A percentile compares a stretch with the other conserved stretches of the same genome.
These are phyloP conservation scores for Calonectria ilicicola DNA, from an alignment of 2,329 filamentous ascomycete genomes.

Conservation along the genomic window DNA sequence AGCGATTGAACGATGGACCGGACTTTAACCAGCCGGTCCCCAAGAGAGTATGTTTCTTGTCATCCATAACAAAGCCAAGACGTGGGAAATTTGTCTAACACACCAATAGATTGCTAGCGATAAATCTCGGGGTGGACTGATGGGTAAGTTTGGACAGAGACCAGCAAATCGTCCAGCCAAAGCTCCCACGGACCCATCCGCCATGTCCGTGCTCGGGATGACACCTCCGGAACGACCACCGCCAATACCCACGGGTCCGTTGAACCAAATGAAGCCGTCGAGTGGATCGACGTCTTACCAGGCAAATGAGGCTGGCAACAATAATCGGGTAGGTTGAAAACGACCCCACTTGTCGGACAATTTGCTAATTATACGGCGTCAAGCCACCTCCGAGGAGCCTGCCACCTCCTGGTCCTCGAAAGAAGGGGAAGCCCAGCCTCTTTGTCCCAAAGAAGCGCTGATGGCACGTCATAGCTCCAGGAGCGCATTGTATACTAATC, in stretches of 20 bases:
- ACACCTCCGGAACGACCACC: conserved; percentile 58
- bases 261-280: conserved; percentile 29
- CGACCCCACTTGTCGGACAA: not conserved
- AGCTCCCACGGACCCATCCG: conserved; percentile 61
- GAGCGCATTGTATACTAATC: conserved; percentile 15
- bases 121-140: conserved; percentile 46
- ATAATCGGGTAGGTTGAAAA: conserved; percentile 33
- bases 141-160: conserved; percentile 52
- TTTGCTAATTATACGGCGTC: conserved; percentile 29
- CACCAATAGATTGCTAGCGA: conserved; percentile 45
- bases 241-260: conserved; percentile 35
- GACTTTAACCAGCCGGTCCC: conserved; percentile 46
- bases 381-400: conserved; percentile 32
- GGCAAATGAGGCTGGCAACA: conserved; percentile 26
- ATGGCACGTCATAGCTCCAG: not conserved
- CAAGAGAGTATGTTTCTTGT: conserved; percentile 55
- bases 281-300: conserved; percentile 38
- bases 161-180: conserved; percentile 41
- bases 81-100: conserved; percentile 40
- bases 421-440: conserved; percentile 57
- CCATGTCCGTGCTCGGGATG: conserved; percentile 64
- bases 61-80: not conserved
- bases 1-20: conserved; percentile 56
- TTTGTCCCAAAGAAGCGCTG: conserved; percentile 57
- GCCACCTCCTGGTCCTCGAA: conserved; percentile 46